Conservation (phyloP, 192 early-diverging fungal genomes). For the Linnemannia elongata region DNA sequence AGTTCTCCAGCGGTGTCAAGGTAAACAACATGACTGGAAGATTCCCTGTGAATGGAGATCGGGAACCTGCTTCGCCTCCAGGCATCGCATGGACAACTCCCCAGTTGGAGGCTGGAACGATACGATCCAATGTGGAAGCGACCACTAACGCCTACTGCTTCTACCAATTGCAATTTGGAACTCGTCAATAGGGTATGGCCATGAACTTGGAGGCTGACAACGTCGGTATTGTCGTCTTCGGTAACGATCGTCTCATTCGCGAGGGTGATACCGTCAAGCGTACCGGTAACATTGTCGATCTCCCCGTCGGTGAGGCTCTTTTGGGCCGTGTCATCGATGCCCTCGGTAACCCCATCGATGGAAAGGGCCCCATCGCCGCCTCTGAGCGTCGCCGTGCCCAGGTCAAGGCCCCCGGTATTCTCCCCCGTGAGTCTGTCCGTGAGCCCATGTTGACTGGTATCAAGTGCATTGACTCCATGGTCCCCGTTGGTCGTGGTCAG, state of each 20-base stretch:
- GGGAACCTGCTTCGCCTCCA: too few species aligned
- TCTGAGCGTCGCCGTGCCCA: slow-evolving; percentile 92
- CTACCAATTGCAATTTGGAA: background rate
- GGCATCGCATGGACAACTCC: slow-evolving; percentile 30
- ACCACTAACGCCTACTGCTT: background rate
- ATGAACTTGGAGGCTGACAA: slow-evolving; percentile 99
- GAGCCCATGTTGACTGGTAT: slow-evolving; percentile 99
- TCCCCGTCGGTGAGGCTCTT: slow-evolving; percentile 94
- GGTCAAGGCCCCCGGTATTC: slow-evolving; percentile 99
- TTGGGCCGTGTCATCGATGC: slow-evolving; percentile 99
- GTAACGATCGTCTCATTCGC: slow-evolving; percentile 99
- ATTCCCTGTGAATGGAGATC: slow-evolving; percentile 88
- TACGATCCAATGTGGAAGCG: background rate
- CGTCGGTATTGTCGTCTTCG: slow-evolving; percentile 99
- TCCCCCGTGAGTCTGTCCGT: slow-evolving; percentile 98
- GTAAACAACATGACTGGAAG: slow-evolving; percentile 93
- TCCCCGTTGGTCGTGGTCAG: slow-evolving; percentile 99
- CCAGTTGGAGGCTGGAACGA: slow-evolving; percentile 82
- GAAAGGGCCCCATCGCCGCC: slow-evolving; percentile 96
- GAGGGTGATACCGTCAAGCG: slow-evolving; percentile 99
- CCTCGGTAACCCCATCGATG: slow-evolving; percentile 99
- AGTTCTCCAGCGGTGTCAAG: slow-evolving; percentile 99
- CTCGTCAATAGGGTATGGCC: slow-evolving; percentile 85
- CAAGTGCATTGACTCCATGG: slow-evolving; percentile 99
- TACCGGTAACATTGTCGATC: slow-evolving; percentile 98